Evolutionary conservation across 805 yeast genomes (phyloP).

Genomic region (Nakazawaea ambrosiae): DNA sequence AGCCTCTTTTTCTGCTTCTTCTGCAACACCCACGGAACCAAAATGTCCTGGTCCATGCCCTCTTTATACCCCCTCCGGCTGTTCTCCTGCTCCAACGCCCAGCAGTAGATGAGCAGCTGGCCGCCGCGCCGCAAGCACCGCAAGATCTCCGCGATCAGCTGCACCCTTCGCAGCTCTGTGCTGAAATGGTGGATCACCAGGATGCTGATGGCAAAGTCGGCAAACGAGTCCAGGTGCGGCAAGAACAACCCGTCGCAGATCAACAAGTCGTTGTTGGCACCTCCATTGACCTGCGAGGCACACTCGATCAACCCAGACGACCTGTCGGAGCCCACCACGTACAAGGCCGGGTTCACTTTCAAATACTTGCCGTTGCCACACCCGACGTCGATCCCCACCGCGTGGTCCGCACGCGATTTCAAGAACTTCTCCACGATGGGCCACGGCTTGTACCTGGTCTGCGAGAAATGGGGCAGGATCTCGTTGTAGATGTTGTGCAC

Average conservation of each 20-base stretch:
- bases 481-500: slow-evolving; percentile 93
- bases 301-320: slow-evolving; percentile 64
- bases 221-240: slow-evolving; percentile 43
- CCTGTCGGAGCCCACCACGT: slow-evolving; percentile 67
- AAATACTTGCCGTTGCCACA: slow-evolving; percentile 97
- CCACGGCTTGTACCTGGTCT: slow-evolving; percentile 96
- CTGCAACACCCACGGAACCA: slow-evolving; percentile 92
- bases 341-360: slow-evolving; percentile 59
- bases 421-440: slow-evolving; percentile 82
- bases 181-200: slow-evolving; percentile 96
- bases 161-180: slow-evolving; percentile 70
- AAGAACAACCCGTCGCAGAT: slow-evolving; percentile 75
- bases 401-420: slow-evolving; percentile 36
- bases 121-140: slow-evolving; percentile 54
- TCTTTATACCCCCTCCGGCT: slow-evolving; percentile 88
- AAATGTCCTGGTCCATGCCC: slow-evolving; percentile 87
- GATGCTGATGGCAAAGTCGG: slow-evolving; percentile 84
- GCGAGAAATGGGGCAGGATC: slow-evolving; percentile 89
- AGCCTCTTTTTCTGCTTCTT: slow-evolving; percentile 34
- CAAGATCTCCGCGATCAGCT: slow-evolving; percentile 67
- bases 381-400: slow-evolving; percentile 87
- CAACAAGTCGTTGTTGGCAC: slow-evolving; percentile 41
- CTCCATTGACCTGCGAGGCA: slow-evolving; percentile 38
- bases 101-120: slow-evolving; percentile 75
- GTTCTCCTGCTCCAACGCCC: slow-evolving; percentile 92